Base-by-base conservation (phyloP, 129 eudicot genomes). In the Silybum marianum region DNA sequence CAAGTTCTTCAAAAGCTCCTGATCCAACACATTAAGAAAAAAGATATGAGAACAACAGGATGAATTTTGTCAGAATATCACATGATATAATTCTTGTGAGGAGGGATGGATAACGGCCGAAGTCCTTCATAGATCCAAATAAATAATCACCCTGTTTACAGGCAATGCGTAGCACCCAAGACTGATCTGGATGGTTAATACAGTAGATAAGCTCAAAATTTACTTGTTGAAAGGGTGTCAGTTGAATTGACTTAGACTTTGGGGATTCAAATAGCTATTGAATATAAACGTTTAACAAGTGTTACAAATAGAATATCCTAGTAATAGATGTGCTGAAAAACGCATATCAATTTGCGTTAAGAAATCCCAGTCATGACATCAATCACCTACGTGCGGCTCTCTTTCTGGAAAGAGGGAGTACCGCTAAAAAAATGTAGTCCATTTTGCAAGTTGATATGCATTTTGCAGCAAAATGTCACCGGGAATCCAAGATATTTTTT, bases 1-100 rank as follows among this genome's bases (percentile, higher is more conserved):
- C 63, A 69, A 85, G 69, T 75, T 79, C 76, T 72, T 78, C 72
- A 51, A 80, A 76, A 69, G 72, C 78, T 34, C 85, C 91, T 86
- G 84, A 32, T 32, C 14, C 22, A 68, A 65, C 30, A 69, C 72
- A 82, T 82, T 6, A 67, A 67, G 7, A 26, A 75, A 74, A 23
- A 71, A 62, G 30, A 9, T 51, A 42, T 71, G 24, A 83, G 75
- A 36, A 34, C 28, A 68, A 16, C 42, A 40, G 28, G 26, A 63
- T 38, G 30, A 68, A 16, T 48, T 40, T 42, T 62, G 21, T 14
- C 38, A 25, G 23, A 60, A 16, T 19, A 71, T 69, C 70, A 30
- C 76, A 69, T 12, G 54, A 44, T 44, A 44, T 11, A 2, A 0
- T 44, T 44, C 54, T 44, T 44, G 18, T 44, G 54, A 3, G 18